Percentiles rank a stretch among this genome's conserved stretches.
Conservation (phyloP, 2,329 filamentous ascomycete species). For the Trichophyton mentagrophytes region DNA sequence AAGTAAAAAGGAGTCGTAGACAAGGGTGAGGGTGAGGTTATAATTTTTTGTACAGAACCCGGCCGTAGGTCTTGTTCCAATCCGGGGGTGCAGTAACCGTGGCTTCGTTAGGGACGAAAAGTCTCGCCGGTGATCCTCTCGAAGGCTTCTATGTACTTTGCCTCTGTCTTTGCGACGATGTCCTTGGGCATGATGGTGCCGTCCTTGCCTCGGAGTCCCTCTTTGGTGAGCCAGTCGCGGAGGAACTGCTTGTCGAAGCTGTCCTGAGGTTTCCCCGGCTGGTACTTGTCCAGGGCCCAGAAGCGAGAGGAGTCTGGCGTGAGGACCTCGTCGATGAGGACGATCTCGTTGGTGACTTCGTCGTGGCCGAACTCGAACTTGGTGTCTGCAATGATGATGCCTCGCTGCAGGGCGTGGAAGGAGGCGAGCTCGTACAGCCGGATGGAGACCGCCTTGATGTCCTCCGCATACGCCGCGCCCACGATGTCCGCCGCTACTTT, state of each 20-base stretch:
- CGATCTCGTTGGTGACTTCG: constrained; percentile 51
- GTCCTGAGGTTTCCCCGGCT: constrained; percentile 59
- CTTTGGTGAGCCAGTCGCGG: constrained; percentile 64
- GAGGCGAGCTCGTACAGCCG: constrained; percentile 47
- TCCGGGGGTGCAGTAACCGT: background rate
- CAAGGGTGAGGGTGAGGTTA: background rate
- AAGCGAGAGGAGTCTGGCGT: constrained; percentile 77
- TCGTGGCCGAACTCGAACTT: constrained; percentile 67
- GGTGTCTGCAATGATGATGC: constrained; percentile 66
- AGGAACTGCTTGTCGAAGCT: constrained; percentile 85
- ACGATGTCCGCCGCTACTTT: constrained; percentile 44
- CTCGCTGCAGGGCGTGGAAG: constrained; percentile 35
- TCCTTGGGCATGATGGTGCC: constrained; percentile 61
- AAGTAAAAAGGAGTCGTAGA: background rate
- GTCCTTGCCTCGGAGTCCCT: constrained; percentile 62
- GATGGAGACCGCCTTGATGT: constrained; percentile 53
- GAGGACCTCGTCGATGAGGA: constrained; percentile 72
- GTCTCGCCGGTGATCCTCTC: constrained; percentile 51
- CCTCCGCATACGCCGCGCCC: constrained; percentile 50
- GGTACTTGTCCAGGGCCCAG: constrained; percentile 65
- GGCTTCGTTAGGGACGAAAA: constrained; percentile 5
- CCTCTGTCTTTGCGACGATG: constrained; percentile 53
- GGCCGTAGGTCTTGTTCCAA: constrained; percentile 4
- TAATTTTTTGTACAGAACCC: constrained; percentile 10
- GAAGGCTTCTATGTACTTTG: constrained; percentile 66